A percentile compares a stretch with the other conserved stretches of the same genome.
Evolutionary conservation across 176 grass and related monocot species (phyloP).

Genomic region (Panicum miliaceum): DNA sequence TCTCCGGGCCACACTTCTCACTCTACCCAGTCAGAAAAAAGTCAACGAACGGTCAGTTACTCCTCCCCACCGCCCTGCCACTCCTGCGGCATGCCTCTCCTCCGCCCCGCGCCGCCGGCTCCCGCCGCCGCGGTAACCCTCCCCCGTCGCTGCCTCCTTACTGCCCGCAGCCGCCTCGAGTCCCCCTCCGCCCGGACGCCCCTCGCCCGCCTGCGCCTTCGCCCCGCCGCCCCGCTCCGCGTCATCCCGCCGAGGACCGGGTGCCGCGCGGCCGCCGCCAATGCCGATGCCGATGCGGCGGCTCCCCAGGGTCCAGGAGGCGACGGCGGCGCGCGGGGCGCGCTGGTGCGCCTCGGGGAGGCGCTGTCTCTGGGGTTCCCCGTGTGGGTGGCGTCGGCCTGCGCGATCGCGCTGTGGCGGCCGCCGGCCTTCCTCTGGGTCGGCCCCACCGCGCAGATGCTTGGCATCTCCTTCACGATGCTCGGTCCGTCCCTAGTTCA

Average conservation of each 20-base stretch:
- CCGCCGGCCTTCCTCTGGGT: conserved; percentile 81
- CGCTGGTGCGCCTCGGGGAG: conserved; percentile 62
- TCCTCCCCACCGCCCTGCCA: background rate
- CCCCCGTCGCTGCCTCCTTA: background rate
- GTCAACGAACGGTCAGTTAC: background rate
- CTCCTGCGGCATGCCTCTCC: conserved; percentile 43
- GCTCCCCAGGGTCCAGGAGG: background rate
- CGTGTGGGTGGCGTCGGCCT: conserved; percentile 75
- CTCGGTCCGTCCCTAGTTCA: conserved; percentile 45
- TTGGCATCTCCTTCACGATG: conserved; percentile 83
- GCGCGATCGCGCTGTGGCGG: conserved; percentile 63
- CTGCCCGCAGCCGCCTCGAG: background rate
- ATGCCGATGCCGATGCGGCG: conserved; percentile 35
- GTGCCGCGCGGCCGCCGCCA: conserved; percentile 20
- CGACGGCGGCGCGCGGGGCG: background rate
- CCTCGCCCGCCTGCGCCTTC: background rate
- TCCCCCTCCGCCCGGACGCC: background rate
- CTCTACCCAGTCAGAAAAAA: background rate
- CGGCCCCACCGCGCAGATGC: conserved; percentile 52
- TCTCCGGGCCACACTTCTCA: no score
- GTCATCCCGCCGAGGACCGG: conserved; percentile 14
- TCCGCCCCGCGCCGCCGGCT: conserved; percentile 22
- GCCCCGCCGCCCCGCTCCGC: background rate
- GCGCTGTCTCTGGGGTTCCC: conserved; percentile 77
- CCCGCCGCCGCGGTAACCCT: background rate